Conservation (phyloP, 1,284 basidiomycete genomes). For the Rhodotorula sp. region DNA sequence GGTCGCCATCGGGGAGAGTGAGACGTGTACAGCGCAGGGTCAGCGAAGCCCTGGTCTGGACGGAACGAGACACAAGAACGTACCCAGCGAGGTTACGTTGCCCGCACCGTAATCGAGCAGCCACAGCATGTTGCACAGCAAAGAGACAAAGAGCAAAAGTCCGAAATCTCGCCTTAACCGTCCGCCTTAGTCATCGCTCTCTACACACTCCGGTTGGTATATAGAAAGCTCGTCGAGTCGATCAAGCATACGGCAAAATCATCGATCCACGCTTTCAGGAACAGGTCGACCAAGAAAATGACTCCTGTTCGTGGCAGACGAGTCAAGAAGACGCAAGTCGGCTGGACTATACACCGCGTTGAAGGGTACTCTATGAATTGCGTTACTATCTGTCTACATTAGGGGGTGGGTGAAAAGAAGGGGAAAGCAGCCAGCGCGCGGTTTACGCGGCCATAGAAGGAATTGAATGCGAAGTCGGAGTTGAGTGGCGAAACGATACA, state of each 20-base stretch:
- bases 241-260: too few species aligned
- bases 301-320: background rate
- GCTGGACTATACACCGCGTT: background rate
- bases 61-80: conserved; percentile 12
- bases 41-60: too few species aligned
- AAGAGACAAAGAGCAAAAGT: background rate
- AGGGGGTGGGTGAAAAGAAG: background rate
- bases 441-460: conserved; percentile 3
- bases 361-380: background rate
- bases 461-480: background rate
- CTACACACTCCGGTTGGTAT: too few species aligned
- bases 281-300: background rate
- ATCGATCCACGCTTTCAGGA: background rate
- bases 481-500: background rate
- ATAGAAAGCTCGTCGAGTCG: too few species aligned
- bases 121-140: conserved; percentile 57
- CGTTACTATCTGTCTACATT: background rate
- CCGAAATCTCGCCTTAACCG: too few species aligned
- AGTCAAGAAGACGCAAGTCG: background rate
- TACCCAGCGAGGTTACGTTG: conserved; percentile 71
- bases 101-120: conserved; percentile 95
- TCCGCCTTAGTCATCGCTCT: too few species aligned
- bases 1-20: too few species aligned
- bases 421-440: background rate
- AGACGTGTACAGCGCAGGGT: too few species aligned